These are phyloP conservation scores for Solanum boliviense DNA, from an alignment of 257 asterid species.

Conservation along the genomic window DNA sequence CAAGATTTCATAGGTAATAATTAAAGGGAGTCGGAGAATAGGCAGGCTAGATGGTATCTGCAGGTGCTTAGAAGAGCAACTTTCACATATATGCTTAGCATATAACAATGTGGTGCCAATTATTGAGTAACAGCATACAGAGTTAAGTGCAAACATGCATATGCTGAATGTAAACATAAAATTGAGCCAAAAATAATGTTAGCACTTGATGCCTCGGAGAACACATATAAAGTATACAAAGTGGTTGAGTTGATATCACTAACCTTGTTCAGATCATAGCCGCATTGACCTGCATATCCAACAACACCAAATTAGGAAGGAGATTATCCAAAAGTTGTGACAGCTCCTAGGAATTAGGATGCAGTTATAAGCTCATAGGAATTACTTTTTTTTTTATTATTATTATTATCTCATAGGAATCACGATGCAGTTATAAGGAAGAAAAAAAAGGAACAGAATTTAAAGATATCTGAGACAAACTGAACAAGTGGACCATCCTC, in stretches of 20 bases:
- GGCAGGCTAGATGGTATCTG: neutral
- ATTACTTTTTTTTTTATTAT: neutral
- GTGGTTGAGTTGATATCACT: constrained; percentile 6
- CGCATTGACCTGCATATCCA: constrained; percentile 71
- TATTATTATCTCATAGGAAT: neutral
- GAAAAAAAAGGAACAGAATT: neutral
- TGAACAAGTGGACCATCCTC: neutral
- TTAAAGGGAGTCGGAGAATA: neutral
- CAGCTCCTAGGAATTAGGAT: constrained; percentile 2
- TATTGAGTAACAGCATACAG: neutral
- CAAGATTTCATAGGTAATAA: neutral
- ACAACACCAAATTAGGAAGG: constrained; percentile 16
- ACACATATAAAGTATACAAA: neutral
- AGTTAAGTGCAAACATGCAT: neutral
- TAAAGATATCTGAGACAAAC: neutral
- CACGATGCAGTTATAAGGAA: neutral
- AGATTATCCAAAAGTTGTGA: constrained; percentile 1
- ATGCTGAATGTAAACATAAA: neutral
- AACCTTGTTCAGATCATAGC: constrained; percentile 61
- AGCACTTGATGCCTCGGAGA: neutral
- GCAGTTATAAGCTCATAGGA: neutral
- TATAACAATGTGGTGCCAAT: neutral
- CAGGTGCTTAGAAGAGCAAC: neutral
- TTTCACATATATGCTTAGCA: neutral
- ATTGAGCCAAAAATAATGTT: neutral